phyloP scores from a whole-genome alignment of 2,329 filamentous ascomycete species.

The Fusarium siculi region DNA sequence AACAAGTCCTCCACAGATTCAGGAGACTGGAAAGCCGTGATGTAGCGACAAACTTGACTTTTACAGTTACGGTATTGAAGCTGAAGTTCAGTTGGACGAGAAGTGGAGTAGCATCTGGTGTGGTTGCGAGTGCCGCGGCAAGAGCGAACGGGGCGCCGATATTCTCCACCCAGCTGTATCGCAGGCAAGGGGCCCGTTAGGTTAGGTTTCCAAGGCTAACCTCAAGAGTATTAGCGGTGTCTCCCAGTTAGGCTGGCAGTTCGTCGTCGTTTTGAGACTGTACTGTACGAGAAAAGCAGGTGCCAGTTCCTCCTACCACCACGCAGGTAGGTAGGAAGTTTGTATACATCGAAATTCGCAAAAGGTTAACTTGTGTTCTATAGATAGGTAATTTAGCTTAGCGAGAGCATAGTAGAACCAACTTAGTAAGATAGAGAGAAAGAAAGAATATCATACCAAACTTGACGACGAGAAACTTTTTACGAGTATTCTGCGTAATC shows the following conservation, averaged over 20 bases:
- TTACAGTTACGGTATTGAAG: neutral
- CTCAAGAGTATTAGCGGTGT: neutral
- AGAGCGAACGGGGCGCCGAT: conserved; percentile 30
- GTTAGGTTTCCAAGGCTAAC: conserved; percentile 4
- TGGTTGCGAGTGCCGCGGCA: conserved; percentile 34
- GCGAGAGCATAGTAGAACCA: neutral
- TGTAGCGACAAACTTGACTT: neutral
- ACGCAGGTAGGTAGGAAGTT: neutral
- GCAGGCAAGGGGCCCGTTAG: conserved; percentile 21
- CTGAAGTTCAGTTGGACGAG: conserved; percentile 8
- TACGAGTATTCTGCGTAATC: neutral
- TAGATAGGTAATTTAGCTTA: neutral
- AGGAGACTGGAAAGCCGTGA: too few species aligned
- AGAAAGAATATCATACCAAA: neutral
- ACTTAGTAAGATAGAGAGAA: neutral
- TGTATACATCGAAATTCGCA: neutral
- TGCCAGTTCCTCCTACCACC: neutral
- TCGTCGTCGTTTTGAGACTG: conserved; percentile 17
- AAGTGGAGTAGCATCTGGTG: conserved; percentile 1
- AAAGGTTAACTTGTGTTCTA: neutral
- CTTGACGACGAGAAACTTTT: neutral
- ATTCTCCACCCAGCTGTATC: conserved; percentile 10
- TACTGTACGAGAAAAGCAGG: conserved; percentile 9
- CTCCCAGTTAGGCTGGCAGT: conserved; percentile 17
- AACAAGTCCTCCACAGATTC: neutral